Percentiles rank a stretch among this genome's conserved stretches.
phyloP scores from a whole-genome alignment of 2,329 filamentous ascomycete genomes.

The Trichoderma afroharzianum region DNA sequence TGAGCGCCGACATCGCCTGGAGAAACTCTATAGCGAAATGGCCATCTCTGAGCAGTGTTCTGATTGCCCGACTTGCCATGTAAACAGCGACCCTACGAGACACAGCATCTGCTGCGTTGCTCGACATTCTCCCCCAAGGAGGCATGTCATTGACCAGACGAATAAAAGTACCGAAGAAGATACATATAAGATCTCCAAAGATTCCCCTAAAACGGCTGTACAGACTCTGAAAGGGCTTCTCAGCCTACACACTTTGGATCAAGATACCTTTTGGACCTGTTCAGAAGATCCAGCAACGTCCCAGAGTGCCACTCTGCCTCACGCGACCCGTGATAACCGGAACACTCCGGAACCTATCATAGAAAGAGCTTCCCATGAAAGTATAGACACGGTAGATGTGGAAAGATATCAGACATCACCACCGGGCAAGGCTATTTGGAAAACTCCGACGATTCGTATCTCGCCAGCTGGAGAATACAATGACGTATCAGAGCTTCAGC shows the following conservation, averaged over 20 bases:
- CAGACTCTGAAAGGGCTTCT: background rate
- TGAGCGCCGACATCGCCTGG: constrained; percentile 1
- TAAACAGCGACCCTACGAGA: background rate
- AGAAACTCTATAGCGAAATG: constrained; percentile 4
- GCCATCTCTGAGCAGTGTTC: background rate
- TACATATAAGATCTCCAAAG: too few species aligned
- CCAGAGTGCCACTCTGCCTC: background rate
- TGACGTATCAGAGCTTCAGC: background rate
- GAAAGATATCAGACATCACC: background rate
- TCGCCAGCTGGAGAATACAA: background rate
- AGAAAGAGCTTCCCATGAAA: background rate
- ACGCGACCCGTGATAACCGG: background rate
- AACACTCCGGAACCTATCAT: background rate
- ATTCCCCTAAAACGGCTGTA: background rate
- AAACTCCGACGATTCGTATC: background rate
- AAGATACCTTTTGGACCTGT: background rate
- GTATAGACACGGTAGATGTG: background rate
- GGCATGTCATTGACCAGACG: background rate
- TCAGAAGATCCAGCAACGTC: background rate
- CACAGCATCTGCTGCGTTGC: constrained; percentile 17
- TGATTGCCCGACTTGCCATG: constrained; percentile 5
- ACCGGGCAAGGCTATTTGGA: background rate
- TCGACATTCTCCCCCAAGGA: background rate
- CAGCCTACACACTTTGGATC: background rate
- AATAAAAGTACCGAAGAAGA: background rate